These are phyloP conservation scores for Cucurbita pepo DNA, from an alignment of 306 rosid genomes.

Conservation along the genomic window DNA sequence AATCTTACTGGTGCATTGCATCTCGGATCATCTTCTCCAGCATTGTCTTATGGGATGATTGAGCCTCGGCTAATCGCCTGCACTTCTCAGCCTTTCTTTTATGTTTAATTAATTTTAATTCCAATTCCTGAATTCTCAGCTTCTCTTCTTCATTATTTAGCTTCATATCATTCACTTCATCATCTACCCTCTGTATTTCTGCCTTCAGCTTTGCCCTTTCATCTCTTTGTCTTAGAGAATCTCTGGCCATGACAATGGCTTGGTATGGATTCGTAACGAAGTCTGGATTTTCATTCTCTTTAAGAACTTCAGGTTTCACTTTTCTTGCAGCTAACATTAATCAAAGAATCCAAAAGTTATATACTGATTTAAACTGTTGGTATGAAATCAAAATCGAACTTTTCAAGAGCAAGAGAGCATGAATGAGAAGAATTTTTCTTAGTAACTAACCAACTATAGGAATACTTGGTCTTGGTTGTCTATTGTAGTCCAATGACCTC, in stretches of 20 bases:
- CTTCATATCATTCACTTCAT: conserved; percentile 57
- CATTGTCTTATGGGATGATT: conserved; percentile 63
- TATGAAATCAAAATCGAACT: neutral
- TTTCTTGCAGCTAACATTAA: conserved; percentile 37
- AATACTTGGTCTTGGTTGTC: conserved; percentile 41
- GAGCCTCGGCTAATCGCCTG: conserved; percentile 81
- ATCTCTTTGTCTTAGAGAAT: conserved; percentile 78
- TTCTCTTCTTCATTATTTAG: conserved; percentile 73
- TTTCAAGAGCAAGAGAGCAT: neutral
- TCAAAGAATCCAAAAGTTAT: neutral
- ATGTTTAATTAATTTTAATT: conserved; percentile 49
- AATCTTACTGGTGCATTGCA: conserved; percentile 91
- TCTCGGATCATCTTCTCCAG: conserved; percentile 97
- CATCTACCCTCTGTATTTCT: conserved; percentile 53
- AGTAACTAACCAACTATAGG: conserved; percentile 49
- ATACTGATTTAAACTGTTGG: too few species aligned
- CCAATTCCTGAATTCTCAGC: conserved; percentile 59
- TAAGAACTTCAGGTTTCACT: conserved; percentile 20
- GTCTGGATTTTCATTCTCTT: conserved; percentile 73
- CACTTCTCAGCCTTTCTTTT: conserved; percentile 72
- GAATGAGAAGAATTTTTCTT: neutral
- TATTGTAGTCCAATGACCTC: conserved; percentile 57
- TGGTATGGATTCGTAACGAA: conserved; percentile 49
- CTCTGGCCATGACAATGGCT: conserved; percentile 79
- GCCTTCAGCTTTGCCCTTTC: conserved; percentile 50